Base-by-base conservation (phyloP, 805 yeast genomes). In the Starmerella bombi region DNA sequence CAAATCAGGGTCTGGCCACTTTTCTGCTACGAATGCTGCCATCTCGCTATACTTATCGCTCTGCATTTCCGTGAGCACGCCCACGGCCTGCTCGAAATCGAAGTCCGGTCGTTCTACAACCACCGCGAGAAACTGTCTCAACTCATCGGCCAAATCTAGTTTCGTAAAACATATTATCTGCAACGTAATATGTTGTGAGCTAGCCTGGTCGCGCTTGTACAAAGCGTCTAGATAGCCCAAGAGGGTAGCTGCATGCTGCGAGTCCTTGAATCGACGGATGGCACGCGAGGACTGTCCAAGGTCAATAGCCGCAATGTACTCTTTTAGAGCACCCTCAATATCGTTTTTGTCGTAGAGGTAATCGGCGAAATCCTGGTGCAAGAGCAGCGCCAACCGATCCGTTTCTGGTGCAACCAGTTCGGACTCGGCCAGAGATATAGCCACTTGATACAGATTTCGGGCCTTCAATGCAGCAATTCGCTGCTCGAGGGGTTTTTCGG, bases 141-240 rank as follows among this genome's bases (percentile, higher is more conserved):
- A 62, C 35, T 76, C 76, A 1, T 67, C 70, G 2, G 67, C 69
- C 3, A 66, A 67, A 45, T 78, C 80, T 50, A 83, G 60, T 53
- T 85, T 84, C 45, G 94, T 81, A 52, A 79, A 76, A 37, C 88
- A 75, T 45, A 88, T 79, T 20, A 86, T 59, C 31, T 86, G 63
- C 20, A 88, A 59, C 0, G 94, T 85, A 5, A 84, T 69, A 57
- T 88, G 96, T 54, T 85, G 93, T 23, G 73, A 67, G n/a, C 72
- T 71, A 0, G 94, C 77, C 12, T 69, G 49, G 2, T 70, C 67
- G 32, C 66, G 58, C 6, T 67, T 67, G 40, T 80, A 65, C 48
- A 85, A 63, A 10, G 70, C 70, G 56, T 74, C 75, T 25, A 85
- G 61, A 48, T 79, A 85, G 32, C 64, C 63, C 0, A 83, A 69